These are phyloP conservation scores for Leccinum barrowsii DNA, from an alignment of 768 basidiomycete genomes.

Conservation along the genomic window DNA sequence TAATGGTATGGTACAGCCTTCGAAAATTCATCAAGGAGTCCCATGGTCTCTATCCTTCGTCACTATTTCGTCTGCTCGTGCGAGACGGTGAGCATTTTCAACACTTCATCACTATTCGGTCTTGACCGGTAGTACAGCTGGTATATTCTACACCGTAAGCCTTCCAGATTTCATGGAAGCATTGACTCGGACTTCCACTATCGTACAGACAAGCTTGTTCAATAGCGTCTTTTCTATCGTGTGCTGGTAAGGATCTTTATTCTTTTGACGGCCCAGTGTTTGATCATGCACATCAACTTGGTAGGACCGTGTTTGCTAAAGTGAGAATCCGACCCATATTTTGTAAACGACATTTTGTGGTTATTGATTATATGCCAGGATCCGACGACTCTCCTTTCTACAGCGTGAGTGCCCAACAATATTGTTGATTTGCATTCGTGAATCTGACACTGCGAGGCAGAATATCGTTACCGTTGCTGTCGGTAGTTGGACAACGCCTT, in stretches of 20 bases:
- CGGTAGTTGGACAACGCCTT: constrained; percentile 15
- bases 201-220: not conserved
- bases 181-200: not conserved
- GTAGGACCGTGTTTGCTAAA: not conserved
- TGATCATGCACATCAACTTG: not conserved
- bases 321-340: not conserved
- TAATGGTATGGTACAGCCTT: constrained; percentile 5
- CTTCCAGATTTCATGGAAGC: not conserved
- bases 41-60: not conserved
- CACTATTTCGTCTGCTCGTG: not conserved
- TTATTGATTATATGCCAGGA: not conserved
- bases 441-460: not conserved
- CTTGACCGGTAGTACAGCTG: not conserved
- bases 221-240: not conserved
- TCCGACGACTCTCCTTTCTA: not conserved
- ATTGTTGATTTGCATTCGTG: not conserved
- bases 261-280: not conserved
- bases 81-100: not conserved
- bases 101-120: not conserved
- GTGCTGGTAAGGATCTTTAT: not conserved
- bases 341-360: not conserved
- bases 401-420: not conserved
- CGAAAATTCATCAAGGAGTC: not conserved
- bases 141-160: not conserved
- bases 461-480: constrained; percentile 11